Evolutionary conservation across 2,329 filamentous ascomycete genomes (phyloP).

Genomic region (Zopfia rhizophila): DNA sequence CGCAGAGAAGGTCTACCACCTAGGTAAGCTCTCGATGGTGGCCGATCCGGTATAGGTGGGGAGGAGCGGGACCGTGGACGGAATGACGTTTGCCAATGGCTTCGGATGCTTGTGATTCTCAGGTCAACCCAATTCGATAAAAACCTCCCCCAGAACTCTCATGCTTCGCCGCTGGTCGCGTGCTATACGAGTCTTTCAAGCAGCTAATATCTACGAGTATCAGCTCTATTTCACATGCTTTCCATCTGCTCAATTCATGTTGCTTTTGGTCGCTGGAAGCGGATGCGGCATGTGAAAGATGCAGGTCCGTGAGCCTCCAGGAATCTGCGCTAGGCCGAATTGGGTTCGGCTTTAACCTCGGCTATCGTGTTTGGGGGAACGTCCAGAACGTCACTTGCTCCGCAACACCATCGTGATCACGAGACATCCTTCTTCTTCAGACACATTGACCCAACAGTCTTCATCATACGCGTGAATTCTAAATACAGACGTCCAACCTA

Average conservation of each 20-base stretch:
- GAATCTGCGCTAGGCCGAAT: conserved; percentile 4
- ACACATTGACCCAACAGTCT: not conserved
- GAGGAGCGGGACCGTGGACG: conserved; percentile 35
- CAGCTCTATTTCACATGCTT: too few relatives aligned
- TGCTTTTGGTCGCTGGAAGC: too few relatives aligned
- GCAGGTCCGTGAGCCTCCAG: conserved; percentile 21
- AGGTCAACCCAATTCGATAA: too few relatives aligned
- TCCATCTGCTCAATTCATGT: too few relatives aligned
- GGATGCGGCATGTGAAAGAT: too few relatives aligned
- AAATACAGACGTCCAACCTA: conserved; percentile 16
- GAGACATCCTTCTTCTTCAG: not conserved
- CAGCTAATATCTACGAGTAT: too few relatives aligned
- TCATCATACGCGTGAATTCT: not conserved
- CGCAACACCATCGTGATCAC: too few relatives aligned
- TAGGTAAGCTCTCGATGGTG: conserved; percentile 26
- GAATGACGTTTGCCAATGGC: conserved; percentile 50
- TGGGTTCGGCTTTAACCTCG: conserved; percentile 10
- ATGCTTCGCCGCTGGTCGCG: too few relatives aligned
- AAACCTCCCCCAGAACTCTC: too few relatives aligned
- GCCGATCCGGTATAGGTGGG: conserved; percentile 35
- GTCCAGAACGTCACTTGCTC: too few relatives aligned
- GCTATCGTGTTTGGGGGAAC: conserved; percentile 11
- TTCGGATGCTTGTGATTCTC: too few relatives aligned
- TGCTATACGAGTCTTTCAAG: too few relatives aligned
- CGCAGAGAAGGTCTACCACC: conserved; percentile 14